These are phyloP conservation scores for Cornus florida DNA, from an alignment of 148 eudicot genomes.

Conservation along the genomic window DNA sequence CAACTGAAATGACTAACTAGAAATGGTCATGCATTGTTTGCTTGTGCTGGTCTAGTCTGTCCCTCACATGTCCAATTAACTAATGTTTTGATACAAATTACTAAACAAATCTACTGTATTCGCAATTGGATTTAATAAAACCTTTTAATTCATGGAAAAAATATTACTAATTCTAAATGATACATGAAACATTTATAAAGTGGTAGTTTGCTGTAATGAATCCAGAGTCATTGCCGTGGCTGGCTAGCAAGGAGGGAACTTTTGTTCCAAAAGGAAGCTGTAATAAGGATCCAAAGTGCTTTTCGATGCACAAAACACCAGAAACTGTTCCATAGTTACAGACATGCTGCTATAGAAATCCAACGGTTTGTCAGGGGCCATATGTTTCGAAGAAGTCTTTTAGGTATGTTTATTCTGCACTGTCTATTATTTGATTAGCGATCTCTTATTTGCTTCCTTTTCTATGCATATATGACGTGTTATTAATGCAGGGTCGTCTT, in stretches of 20 bases:
- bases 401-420: slow-evolving; percentile 40
- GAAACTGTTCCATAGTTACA: slow-evolving; percentile 32
- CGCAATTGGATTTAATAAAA: background rate
- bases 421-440: background rate
- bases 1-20: background rate
- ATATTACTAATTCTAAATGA: background rate
- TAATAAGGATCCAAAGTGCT: slow-evolving; percentile 51
- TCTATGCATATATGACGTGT: slow-evolving; percentile 2
- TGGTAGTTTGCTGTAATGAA: slow-evolving; percentile 3
- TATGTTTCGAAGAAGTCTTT: slow-evolving; percentile 54
- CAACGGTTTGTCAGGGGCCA: slow-evolving; percentile 67
- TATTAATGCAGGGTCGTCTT: slow-evolving; percentile 52
- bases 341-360: slow-evolving; percentile 62
- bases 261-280: slow-evolving; percentile 50
- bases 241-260: slow-evolving; percentile 56
- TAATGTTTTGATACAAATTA: background rate
- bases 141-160: background rate
- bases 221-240: slow-evolving; percentile 64
- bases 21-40: background rate
- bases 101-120: background rate
- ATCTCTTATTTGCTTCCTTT: background rate
- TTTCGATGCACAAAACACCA: slow-evolving; percentile 32
- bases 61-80: background rate
- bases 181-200: background rate
- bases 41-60: background rate